A percentile compares a stretch with the other conserved stretches of the same genome.
These are phyloP conservation scores for Keithomyces neogunnii DNA, from an alignment of 2,329 filamentous ascomycete genomes.

Conservation along the genomic window DNA sequence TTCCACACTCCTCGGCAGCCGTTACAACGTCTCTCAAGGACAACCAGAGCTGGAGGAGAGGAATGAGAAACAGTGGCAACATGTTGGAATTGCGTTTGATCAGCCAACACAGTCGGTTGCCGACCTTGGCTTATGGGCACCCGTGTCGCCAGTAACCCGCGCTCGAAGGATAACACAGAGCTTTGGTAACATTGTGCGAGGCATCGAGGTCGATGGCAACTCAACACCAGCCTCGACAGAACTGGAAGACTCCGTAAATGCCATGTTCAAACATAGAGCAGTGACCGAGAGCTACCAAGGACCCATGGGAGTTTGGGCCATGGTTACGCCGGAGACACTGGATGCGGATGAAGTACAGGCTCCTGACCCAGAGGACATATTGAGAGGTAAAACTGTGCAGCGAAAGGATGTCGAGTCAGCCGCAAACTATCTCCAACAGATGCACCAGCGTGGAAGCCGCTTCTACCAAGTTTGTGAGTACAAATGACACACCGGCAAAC, in stretches of 20 bases:
- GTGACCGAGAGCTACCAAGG: constrained; percentile 23
- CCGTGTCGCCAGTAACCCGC: constrained; percentile 55
- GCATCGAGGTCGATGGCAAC: constrained; percentile 41
- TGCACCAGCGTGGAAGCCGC: constrained; percentile 35
- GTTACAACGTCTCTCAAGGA: constrained; percentile 17
- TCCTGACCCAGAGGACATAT: constrained; percentile 7
- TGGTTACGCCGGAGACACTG: constrained; percentile 44
- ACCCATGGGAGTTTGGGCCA: constrained; percentile 63
- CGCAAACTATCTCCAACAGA: constrained; percentile 19
- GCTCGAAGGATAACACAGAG: constrained; percentile 54
- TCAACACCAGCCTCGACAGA: constrained; percentile 59
- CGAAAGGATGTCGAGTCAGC: constrained; percentile 15
- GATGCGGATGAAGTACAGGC: constrained; percentile 3
- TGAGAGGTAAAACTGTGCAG: constrained; percentile 3
- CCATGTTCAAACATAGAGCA: constrained; percentile 38
- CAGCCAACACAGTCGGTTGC: constrained; percentile 13
- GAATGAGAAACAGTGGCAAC: constrained; percentile 31
- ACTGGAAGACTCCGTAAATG: constrained; percentile 56
- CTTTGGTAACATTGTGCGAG: constrained; percentile 72
- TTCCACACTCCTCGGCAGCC: constrained; percentile 45
- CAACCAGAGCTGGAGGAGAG: constrained; percentile 16
- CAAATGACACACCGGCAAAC: neutral
- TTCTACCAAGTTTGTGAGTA: constrained; percentile 31
- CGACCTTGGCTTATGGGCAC: constrained; percentile 24
- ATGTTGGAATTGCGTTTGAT: constrained; percentile 18